Conservation (phyloP, 768 basidiomycete genomes). For the Podaxis sp. region DNA sequence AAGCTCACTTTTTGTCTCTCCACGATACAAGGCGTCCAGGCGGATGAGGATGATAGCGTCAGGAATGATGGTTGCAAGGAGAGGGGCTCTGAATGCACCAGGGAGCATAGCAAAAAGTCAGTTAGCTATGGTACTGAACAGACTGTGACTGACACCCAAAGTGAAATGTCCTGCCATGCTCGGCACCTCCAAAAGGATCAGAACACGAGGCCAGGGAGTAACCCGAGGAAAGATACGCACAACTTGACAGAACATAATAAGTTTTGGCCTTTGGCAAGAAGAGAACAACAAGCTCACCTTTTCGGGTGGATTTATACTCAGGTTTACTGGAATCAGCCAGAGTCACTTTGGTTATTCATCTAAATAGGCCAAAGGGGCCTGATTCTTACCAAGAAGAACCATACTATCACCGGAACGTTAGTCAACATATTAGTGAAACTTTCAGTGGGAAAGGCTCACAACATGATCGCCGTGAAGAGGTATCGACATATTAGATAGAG, state of each 20-base stretch:
- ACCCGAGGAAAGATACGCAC: not conserved
- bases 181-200: not conserved
- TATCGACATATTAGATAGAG: not conserved
- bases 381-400: not conserved
- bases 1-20: not conserved
- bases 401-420: not conserved
- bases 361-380: no score
- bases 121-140: not conserved
- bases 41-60: constrained; percentile 1
- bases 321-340: not conserved
- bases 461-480: not conserved
- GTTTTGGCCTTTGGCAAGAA: not conserved
- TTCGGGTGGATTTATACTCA: not conserved
- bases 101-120: no score
- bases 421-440: not conserved
- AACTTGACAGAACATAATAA: not conserved
- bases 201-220: not conserved
- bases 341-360: not conserved
- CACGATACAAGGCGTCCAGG: not conserved
- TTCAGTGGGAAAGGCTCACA: not conserved
- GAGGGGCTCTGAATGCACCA: not conserved
- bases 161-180: not conserved
- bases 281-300: not conserved
- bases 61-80: not conserved
- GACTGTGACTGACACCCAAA: not conserved